These are phyloP conservation scores for Pinguiococcus pyrenoidosus DNA, from an alignment of 108 stramenopile genomes.

Conservation along the genomic window DNA sequence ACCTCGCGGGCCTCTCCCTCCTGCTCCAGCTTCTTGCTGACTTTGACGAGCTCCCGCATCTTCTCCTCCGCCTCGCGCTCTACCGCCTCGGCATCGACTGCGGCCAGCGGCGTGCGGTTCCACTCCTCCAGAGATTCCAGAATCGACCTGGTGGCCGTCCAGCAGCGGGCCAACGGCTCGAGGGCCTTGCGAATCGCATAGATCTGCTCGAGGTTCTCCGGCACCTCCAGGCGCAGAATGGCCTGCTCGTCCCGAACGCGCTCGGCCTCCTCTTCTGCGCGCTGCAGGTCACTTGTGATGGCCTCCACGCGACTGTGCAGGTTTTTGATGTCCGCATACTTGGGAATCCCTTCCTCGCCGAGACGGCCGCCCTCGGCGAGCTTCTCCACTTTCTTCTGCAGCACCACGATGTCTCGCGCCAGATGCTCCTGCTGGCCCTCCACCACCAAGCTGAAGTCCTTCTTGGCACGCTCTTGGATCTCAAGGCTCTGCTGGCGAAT, in stretches of 20 bases:
- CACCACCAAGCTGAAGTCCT: slow-evolving; percentile 22
- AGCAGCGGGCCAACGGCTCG: slow-evolving; percentile 26
- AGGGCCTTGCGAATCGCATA: slow-evolving; percentile 6
- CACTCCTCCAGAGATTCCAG: slow-evolving; percentile 16
- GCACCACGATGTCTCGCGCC: slow-evolving; percentile 10
- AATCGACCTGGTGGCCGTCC: slow-evolving; percentile 16
- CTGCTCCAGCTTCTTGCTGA: slow-evolving; percentile 36
- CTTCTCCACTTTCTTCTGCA: slow-evolving; percentile 28
- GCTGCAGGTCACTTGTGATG: slow-evolving; percentile 24
- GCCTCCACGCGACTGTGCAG: no score
- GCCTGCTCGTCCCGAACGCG: slow-evolving; percentile 39
- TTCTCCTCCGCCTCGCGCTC: slow-evolving; percentile 37
- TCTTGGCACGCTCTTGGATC: not conserved
- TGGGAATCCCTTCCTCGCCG: no score
- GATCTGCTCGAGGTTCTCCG: slow-evolving; percentile 18
- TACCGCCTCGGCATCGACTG: slow-evolving; percentile 39
- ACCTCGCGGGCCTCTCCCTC: slow-evolving; percentile 20
- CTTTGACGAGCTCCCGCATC: slow-evolving; percentile 12
- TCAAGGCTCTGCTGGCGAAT: slow-evolving; percentile 16
- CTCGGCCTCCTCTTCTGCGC: slow-evolving; percentile 19
- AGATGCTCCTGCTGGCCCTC: slow-evolving; percentile 44
- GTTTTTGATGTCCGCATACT: no score
- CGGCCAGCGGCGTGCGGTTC: slow-evolving; percentile 9
- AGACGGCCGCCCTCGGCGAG: slow-evolving; percentile 29
- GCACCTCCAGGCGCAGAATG: slow-evolving; percentile 31